Base-by-base conservation (phyloP, 805 yeast species). In the Wickerhamiella bombiphila region DNA sequence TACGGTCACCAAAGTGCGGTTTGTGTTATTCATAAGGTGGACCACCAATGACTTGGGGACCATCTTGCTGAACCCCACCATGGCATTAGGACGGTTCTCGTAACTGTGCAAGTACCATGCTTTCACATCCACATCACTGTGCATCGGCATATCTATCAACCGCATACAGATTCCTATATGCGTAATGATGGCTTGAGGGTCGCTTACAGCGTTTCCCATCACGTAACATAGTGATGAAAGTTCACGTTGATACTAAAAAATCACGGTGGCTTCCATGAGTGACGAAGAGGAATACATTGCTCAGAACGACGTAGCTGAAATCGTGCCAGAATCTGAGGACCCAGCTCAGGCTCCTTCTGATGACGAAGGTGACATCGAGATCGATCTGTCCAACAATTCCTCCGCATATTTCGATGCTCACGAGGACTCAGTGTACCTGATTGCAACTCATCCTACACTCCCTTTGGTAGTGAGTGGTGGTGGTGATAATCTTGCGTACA, bases 381-480 rank as follows among this genome's bases (percentile, higher is more conserved):
- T 88, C 24, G 97, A 86, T 53, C 63, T 86, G 74, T 67, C 86
- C 35, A 88, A 88, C 60, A 88, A 88, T 60, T 82, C 97, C 5
- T 71, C 77, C 62, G 65, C 82, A 0, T 91, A 82, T 58, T 91
- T 91, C 56, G 98, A 91, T 55, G 68, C 70, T 47, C 99, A 91
- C 55, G 67, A 70, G 39, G 98, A 91, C 58, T 82, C 95, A 2
- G 71, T 88, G 3, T 88, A 80, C 59, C 66, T 80, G 11, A 66
- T 91, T n/a, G 72, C 80, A 35, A 63, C 75, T 5, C 96, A 91
- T 56, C 96, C 96, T 29, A 66, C 66, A 5, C 65, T 85, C 42
- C 96, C 96, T 14, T 50, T 65, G 56, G 91, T 81, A 6, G 78
- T 76, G n/a, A 70, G 88, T 17, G 98, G 99, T 22, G 97, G 95